Percentiles rank a stretch among this genome's conserved stretches.
Evolutionary conservation across 1,284 basidiomycete species (phyloP).

Genomic region (Vanrija sp.): DNA sequence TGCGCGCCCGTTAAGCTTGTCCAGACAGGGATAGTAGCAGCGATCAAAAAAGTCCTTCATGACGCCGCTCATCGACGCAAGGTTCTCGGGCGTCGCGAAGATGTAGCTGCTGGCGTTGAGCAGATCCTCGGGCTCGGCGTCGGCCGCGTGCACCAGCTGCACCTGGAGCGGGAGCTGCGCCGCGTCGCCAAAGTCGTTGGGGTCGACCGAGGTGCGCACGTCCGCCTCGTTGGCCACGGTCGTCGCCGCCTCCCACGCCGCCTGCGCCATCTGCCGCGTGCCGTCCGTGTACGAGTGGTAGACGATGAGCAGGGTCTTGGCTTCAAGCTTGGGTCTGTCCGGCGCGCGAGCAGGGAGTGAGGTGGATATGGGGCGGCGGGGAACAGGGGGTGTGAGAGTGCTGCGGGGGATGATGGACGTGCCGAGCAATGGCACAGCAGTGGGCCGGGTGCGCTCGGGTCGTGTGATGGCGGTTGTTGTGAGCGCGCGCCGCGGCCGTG

Average conservation of each 20-base stretch:
- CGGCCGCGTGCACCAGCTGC: constrained; percentile 1
- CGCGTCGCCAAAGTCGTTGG: no score
- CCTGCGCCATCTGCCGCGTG: constrained; percentile 12
- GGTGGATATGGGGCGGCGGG: no score
- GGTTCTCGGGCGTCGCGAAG: constrained; percentile 19
- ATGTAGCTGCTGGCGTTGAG: constrained; percentile 9
- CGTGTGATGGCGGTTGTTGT: no score
- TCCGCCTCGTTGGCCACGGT: neutral
- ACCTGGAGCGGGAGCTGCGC: neutral
- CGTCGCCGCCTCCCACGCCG: constrained; percentile 9
- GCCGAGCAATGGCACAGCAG: no score
- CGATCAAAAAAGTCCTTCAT: constrained; percentile 20
- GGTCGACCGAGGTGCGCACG: neutral
- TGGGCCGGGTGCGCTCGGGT: no score
- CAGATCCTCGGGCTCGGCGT: constrained; percentile 10
- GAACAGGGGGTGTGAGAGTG: no score
- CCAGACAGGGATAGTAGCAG: constrained; percentile 11
- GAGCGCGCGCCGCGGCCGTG: no score
- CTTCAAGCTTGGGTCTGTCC: constrained; percentile 1
- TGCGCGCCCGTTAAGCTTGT: constrained; percentile 12
- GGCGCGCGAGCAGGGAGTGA: neutral
- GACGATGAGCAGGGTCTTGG: constrained; percentile 25
- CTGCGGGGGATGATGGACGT: no score
- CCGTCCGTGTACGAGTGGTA: constrained; percentile 18
- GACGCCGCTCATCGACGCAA: constrained; percentile 11